phyloP scores from a whole-genome alignment of 176 grass and related monocot species.

The Musa schizocarpa region DNA sequence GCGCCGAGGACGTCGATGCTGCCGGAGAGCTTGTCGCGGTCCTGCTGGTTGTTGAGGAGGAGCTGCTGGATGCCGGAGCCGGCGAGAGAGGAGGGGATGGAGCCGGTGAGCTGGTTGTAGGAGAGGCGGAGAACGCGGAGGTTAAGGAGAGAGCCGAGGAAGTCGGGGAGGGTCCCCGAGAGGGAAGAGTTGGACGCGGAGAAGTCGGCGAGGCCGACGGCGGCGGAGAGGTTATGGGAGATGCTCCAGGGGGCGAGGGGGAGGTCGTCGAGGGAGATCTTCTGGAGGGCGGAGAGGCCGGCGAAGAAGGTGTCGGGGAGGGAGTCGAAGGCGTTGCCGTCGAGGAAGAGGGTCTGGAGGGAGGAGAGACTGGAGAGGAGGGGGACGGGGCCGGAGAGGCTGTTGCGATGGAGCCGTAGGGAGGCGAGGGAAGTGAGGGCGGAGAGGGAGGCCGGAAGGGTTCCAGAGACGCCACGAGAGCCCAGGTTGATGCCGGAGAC shows the following conservation, averaged over 20 bases:
- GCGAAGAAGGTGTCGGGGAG: constrained; percentile 19
- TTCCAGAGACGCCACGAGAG: constrained; percentile 10
- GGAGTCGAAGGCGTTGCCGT: constrained; percentile 18
- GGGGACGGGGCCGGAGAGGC: constrained; percentile 12
- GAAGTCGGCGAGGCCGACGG: not conserved
- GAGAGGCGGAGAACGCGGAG: constrained; percentile 7
- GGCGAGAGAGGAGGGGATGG: not conserved
- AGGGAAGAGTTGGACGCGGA: constrained; percentile 11
- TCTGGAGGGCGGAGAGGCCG: constrained; percentile 11
- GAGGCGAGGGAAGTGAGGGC: constrained; percentile 1
- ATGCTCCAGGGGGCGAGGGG: constrained; percentile 16
- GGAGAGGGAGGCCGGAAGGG: not conserved
- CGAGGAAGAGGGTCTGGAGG: constrained; percentile 2
- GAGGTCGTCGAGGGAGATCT: constrained; percentile 11
- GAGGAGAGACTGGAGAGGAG: constrained; percentile 7
- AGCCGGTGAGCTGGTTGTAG: constrained; percentile 20
- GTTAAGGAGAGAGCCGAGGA: constrained; percentile 3
- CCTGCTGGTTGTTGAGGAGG: constrained; percentile 14
- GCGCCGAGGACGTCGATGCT: constrained; percentile 16
- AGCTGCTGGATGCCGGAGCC: constrained; percentile 4
- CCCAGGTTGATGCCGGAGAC: constrained; percentile 55
- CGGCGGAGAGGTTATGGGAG: not conserved
- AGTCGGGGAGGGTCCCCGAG: constrained; percentile 9
- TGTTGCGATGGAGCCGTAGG: constrained; percentile 17
- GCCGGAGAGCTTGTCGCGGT: constrained; percentile 2